These are phyloP conservation scores for Mortierella sp. DNA, from an alignment of 371 early-diverging fungal genomes.

Conservation along the genomic window DNA sequence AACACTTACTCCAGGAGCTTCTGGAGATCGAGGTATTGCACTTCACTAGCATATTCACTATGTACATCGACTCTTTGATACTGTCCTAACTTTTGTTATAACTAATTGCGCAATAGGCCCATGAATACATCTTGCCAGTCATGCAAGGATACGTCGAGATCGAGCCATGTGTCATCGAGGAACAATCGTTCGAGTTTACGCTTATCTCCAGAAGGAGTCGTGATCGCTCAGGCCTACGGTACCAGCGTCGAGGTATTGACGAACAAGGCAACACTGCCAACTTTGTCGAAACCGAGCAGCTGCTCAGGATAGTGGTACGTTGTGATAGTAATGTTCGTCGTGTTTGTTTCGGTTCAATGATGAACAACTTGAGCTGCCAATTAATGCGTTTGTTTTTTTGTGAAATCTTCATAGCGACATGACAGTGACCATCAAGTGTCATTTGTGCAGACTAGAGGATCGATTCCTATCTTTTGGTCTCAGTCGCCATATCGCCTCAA, in stretches of 20 bases:
- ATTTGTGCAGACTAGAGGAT: conserved; percentile 77
- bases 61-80: background rate
- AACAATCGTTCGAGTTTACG: conserved; percentile 69
- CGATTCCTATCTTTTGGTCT: conserved; percentile 78
- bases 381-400: conserved; percentile 5
- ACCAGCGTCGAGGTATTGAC: conserved; percentile 96
- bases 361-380: no score
- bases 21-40: conserved; percentile 54
- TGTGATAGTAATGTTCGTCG: background rate
- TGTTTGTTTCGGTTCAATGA: background rate
- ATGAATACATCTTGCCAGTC: conserved; percentile 75
- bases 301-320: conserved; percentile 60
- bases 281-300: conserved; percentile 99
- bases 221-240: conserved; percentile 86
- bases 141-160: conserved; percentile 81
- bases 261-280: conserved; percentile 96
- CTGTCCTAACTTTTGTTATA: background rate
- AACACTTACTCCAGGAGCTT: conserved; percentile 68
- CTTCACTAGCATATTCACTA: no score
- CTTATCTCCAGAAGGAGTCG: conserved; percentile 72
- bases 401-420: conserved; percentile 56
- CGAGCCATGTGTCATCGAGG: conserved; percentile 73
- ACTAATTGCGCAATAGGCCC: conserved; percentile 55
- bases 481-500: conserved; percentile 80
- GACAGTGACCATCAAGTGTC: conserved; percentile 68